Evolutionary conservation across 768 basidiomycete species (phyloP).

Genomic region (Russula sp.): DNA sequence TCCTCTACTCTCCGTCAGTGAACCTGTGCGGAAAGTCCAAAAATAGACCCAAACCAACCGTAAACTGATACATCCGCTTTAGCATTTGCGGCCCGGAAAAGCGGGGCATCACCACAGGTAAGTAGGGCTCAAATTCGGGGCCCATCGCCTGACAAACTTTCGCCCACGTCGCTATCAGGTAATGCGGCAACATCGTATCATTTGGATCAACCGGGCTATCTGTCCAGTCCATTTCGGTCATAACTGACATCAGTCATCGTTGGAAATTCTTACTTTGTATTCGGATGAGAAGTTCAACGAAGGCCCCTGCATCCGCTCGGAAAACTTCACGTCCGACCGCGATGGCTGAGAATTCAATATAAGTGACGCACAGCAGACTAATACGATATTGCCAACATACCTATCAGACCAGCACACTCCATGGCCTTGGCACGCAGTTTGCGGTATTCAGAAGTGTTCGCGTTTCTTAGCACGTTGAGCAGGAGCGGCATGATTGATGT

Average conservation of each 20-base stretch:
- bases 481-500: constrained; percentile 76
- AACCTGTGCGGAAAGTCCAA: neutral
- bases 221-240: constrained; percentile 33
- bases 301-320: constrained; percentile 64
- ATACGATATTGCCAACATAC: constrained; percentile 41
- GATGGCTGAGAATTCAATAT: constrained; percentile 51
- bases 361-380: neutral
- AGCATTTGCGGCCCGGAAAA: constrained; percentile 71
- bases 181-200: constrained; percentile 70
- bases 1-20: constrained; percentile 42
- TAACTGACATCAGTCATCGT: neutral
- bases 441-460: constrained; percentile 61
- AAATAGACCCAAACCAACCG: constrained; percentile 42
- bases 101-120: constrained; percentile 81
- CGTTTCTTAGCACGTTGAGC: constrained; percentile 69
- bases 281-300: constrained; percentile 69
- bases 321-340: constrained; percentile 83
- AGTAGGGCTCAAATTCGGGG: constrained; percentile 80
- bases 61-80: constrained; percentile 77
- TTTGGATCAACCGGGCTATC: constrained; percentile 66
- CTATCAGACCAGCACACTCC: constrained; percentile 87
- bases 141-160: constrained; percentile 86
- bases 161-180: constrained; percentile 84
- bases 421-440: constrained; percentile 79
- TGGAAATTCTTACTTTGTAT: constrained; percentile 61